Conservation (phyloP, 169 alveolate species). For the Cytauxzoon felis region DNA sequence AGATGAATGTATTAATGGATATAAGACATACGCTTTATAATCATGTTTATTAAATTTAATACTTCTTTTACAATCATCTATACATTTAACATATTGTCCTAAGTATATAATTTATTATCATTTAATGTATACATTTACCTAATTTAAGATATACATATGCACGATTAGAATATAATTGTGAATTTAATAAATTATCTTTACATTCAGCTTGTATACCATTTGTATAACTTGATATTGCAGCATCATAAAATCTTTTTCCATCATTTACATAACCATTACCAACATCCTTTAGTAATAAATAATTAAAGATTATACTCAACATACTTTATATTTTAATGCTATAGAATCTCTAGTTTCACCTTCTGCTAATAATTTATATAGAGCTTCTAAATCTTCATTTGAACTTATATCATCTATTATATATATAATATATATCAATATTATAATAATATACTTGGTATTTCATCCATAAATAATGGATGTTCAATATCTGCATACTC, state of each 20-base stretch:
- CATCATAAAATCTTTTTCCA: slow-evolving; percentile 46
- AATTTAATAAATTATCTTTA: slow-evolving; percentile 33
- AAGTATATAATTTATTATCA: background rate
- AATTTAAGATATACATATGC: slow-evolving; percentile 50
- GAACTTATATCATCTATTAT: slow-evolving; percentile 22
- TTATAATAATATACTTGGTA: slow-evolving; percentile 21
- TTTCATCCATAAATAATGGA: slow-evolving; percentile 63
- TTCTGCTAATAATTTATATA: slow-evolving; percentile 50
- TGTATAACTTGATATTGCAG: slow-evolving; percentile 63
- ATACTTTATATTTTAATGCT: slow-evolving; percentile 57
- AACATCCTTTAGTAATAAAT: slow-evolving; percentile 27
- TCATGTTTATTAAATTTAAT: slow-evolving; percentile 25
- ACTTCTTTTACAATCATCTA: slow-evolving; percentile 49
- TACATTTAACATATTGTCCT: slow-evolving; percentile 56
- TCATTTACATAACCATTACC: slow-evolving; percentile 59
- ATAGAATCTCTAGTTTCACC: slow-evolving; percentile 64
- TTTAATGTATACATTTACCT: background rate
- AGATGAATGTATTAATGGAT: background rate
- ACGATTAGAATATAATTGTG: slow-evolving; percentile 55
- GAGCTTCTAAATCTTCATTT: slow-evolving; percentile 58
- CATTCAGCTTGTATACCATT: slow-evolving; percentile 56
- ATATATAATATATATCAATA: background rate
- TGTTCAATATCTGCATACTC: slow-evolving; percentile 60
- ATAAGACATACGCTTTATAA: slow-evolving; percentile 44
- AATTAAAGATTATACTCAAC: background rate